These are phyloP conservation scores for Ogataea trehaloabstinens DNA, from an alignment of 805 yeast genomes.

Conservation along the genomic window DNA sequence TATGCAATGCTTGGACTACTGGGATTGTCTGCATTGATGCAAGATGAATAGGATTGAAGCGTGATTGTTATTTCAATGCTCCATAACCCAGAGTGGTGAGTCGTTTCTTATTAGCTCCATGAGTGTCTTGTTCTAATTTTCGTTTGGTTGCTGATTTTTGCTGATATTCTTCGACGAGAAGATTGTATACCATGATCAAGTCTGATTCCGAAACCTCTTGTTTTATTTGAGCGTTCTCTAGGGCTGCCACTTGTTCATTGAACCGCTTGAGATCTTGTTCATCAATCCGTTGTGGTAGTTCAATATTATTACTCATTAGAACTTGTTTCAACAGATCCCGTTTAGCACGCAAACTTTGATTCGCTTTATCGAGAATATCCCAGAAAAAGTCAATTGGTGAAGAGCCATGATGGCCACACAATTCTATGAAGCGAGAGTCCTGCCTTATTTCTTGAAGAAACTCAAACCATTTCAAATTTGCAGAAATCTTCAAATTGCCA, in stretches of 20 bases:
- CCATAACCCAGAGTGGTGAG: conserved; percentile 29
- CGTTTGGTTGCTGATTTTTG: conserved; percentile 7
- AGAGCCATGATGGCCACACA: conserved; percentile 78
- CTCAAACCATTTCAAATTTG: conserved; percentile 60
- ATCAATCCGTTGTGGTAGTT: conserved; percentile 13
- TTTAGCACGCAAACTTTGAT: conserved; percentile 52
- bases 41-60: conserved; percentile 48
- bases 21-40: conserved; percentile 66
- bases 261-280: conserved; percentile 15
- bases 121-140: conserved; percentile 7
- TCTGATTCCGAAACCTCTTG: conserved; percentile 16
- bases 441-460: conserved; percentile 49
- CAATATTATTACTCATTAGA: conserved; percentile 31
- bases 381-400: conserved; percentile 72
- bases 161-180: conserved; percentile 13
- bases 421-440: conserved; percentile 53
- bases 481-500: conserved; percentile 34
- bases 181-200: conserved; percentile 16
- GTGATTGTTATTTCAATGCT: conserved; percentile 10
- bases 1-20: conserved; percentile 72
- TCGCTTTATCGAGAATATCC: conserved; percentile 67
- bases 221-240: conserved; percentile 8
- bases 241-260: conserved; percentile 7
- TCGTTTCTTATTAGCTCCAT: conserved; percentile 16
- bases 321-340: conserved; percentile 57